Evolutionary conservation across 1,284 basidiomycete genomes (phyloP), one percentile per base, ranked within the genome.

Genomic region (Bondarzewia mesenterica): DNA sequence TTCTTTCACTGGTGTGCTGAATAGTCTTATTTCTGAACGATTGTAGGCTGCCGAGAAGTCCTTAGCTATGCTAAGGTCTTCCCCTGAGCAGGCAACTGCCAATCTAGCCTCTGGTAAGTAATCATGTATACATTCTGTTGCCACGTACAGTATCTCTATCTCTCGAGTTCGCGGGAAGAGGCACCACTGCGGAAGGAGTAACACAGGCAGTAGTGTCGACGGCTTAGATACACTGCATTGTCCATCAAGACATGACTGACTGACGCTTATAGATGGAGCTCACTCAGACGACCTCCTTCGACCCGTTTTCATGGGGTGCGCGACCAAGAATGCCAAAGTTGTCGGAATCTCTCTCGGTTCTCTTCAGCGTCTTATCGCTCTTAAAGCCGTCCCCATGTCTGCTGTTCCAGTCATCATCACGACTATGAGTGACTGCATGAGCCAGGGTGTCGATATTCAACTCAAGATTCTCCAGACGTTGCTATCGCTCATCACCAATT

Each of bases 401-500:
- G 80, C 83, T 0, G 82, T 94, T 0, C 82, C 88, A 0, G 67
- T 80, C 36, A 89, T 96, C 47, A 77, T 96, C 52, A 77, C 68
- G 38, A 93, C 87, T 0, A 85, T 96, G 75, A 79, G 73, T 48
- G 83, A 88, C 55, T 89, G 90, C n/a, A 80, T 93, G 67, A 86
- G 80, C 29, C 89, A 94, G 64, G 93, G 92, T 3, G 92, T 96
- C 29, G 93, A 97, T 61, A 95, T 96, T 38, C 93, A 96, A 62
- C 77, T 96, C 40, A 86, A 89, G 50, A 89, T 95, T 36, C 72
- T 96, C 0, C 93, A 97, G 65, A 94, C 90, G 0, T 75, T 96
- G 12, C 79, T 94, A 7, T 89, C 88, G 0, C 79, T 96, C 20
- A 80, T 96, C 50, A 94, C 91, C 0, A 92, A 91, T 60, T 92